These are phyloP conservation scores for Xenoacremonium recifei DNA, from an alignment of 2,329 filamentous ascomycete species.

Conservation along the genomic window DNA sequence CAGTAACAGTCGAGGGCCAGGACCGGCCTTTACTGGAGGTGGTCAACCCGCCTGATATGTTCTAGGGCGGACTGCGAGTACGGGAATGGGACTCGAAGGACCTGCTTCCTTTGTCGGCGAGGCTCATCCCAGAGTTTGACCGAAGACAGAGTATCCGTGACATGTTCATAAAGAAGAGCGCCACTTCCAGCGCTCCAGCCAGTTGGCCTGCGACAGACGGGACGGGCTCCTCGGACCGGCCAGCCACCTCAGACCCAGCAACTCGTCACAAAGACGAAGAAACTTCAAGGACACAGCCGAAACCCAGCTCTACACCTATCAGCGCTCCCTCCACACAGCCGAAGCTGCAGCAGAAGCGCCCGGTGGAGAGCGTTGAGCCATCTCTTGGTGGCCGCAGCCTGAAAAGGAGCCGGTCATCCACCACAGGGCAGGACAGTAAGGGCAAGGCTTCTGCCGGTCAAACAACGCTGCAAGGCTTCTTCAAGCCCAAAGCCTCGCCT, in stretches of 20 bases:
- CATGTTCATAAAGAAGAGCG: slow-evolving; percentile 67
- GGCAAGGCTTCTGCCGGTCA: slow-evolving; percentile 37
- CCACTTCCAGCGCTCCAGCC: too few species aligned
- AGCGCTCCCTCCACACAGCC: too few species aligned
- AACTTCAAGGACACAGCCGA: too few species aligned
- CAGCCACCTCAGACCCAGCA: too few species aligned
- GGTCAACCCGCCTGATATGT: slow-evolving; percentile 75
- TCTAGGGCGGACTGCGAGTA: slow-evolving; percentile 63
- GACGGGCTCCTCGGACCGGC: too few species aligned
- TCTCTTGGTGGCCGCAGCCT: too few species aligned
- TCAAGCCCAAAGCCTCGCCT: slow-evolving; percentile 51
- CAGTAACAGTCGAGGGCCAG: slow-evolving; percentile 49
- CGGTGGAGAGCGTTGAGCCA: too few species aligned
- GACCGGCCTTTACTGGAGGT: slow-evolving; percentile 63
- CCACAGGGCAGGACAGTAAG: slow-evolving; percentile 27
- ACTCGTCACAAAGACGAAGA: slow-evolving; percentile 5
- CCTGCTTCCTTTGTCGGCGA: slow-evolving; percentile 73
- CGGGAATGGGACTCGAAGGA: slow-evolving; percentile 67
- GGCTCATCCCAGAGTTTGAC: slow-evolving; percentile 84
- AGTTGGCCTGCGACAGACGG: too few species aligned
- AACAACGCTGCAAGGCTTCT: slow-evolving; percentile 74
- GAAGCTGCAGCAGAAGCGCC: too few species aligned
- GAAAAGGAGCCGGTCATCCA: slow-evolving; percentile 27
- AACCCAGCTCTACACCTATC: too few species aligned
- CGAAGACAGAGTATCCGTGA: slow-evolving; percentile 82